Evolutionary conservation across 148 eudicot species (phyloP).

Genomic region (Camellia japonica): DNA sequence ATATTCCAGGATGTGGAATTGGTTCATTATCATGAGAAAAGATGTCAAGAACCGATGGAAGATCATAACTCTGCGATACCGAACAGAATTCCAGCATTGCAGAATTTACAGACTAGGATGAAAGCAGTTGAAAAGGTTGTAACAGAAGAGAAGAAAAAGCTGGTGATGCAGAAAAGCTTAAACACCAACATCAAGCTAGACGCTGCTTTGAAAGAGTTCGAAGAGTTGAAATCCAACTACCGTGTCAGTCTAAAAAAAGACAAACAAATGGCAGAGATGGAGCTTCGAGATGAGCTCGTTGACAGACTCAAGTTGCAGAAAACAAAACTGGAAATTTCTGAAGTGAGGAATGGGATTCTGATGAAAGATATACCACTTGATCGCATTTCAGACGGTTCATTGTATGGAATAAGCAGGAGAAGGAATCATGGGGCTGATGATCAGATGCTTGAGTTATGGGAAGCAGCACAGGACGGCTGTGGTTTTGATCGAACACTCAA

Average conservation of each 20-base stretch:
- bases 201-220: conserved; percentile 41
- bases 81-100: conserved; percentile 46
- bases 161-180: conserved; percentile 28
- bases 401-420: conserved; percentile 37
- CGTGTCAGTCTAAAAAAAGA: conserved; percentile 22
- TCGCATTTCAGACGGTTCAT: conserved; percentile 52
- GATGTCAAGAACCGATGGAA: conserved; percentile 13
- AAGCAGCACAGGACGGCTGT: conserved; percentile 48
- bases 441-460: conserved; percentile 85
- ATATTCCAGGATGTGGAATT: conserved; percentile 31
- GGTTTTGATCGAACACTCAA: conserved; percentile 24
- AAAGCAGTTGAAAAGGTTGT: conserved; percentile 57
- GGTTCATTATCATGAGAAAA: conserved; percentile 21
- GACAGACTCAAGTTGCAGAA: conserved; percentile 28
- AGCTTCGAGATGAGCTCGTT: conserved; percentile 16
- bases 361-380: conserved; percentile 95
- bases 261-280: conserved; percentile 22
- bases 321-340: conserved; percentile 38
- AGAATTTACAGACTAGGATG: conserved; percentile 55
- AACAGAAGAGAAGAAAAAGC: conserved; percentile 38
- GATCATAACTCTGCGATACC: conserved; percentile 26
- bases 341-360: conserved; percentile 37
- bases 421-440: conserved; percentile 47
- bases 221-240: conserved; percentile 36
- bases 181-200: conserved; percentile 34